phyloP scores from a whole-genome alignment of 163 green algal genomes.

The Volvox carteri region DNA sequence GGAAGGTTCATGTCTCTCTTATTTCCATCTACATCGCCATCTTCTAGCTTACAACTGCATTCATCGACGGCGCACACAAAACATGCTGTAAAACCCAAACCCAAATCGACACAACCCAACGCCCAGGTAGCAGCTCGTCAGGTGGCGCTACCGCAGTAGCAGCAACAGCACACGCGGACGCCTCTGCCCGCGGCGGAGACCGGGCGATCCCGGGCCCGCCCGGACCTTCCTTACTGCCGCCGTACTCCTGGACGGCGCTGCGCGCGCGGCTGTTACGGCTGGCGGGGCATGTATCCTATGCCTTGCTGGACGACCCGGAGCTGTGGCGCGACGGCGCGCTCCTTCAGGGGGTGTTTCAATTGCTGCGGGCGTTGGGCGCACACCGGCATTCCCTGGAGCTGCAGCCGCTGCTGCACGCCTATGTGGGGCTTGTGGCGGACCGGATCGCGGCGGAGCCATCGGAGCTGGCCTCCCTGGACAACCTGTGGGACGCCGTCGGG shows the following conservation, averaged over 20 bases:
- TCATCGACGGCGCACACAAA: too few relatives aligned
- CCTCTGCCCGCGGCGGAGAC: not conserved
- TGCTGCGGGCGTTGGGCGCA: constrained; percentile 60
- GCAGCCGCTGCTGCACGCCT: constrained; percentile 58
- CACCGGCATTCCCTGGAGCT: constrained; percentile 59
- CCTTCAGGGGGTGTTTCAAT: constrained; percentile 44
- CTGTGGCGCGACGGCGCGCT: constrained; percentile 56
- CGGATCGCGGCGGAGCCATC: constrained; percentile 47
- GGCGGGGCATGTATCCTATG: constrained; percentile 46
- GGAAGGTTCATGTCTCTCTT: too few relatives aligned
- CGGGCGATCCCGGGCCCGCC: not conserved
- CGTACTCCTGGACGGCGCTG: constrained; percentile 47
- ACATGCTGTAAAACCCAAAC: too few relatives aligned
- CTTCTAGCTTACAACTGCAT: too few relatives aligned
- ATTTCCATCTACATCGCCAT: too few relatives aligned
- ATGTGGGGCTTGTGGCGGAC: constrained; percentile 58
- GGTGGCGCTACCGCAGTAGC: not conserved
- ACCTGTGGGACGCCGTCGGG: constrained; percentile 65
- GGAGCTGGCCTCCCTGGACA: constrained; percentile 52
- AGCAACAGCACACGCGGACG: not conserved
- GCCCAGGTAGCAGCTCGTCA: not conserved
- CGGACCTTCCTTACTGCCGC: constrained; percentile 18
- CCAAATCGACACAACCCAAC: too few relatives aligned
- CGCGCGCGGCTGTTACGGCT: constrained; percentile 10
- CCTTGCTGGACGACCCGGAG: constrained; percentile 45